Conservation (phyloP, 768 basidiomycete genomes). For the Termitomyces sp. region DNA sequence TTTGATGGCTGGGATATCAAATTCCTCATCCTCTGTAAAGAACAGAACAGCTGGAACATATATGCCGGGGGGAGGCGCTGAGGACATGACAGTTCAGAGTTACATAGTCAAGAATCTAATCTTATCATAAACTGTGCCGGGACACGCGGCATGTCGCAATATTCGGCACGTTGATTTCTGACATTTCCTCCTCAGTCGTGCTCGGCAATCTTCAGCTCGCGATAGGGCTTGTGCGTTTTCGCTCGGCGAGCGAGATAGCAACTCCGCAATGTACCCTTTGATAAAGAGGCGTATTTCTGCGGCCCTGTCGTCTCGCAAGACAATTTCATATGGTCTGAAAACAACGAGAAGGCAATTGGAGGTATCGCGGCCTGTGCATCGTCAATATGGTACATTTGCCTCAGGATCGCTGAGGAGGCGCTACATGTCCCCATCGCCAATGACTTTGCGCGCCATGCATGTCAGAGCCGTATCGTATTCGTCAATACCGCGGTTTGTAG, state of each 20-base stretch:
- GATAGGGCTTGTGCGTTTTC: not conserved
- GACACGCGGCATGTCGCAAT: constrained; percentile 9
- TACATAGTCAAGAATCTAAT: constrained; percentile 11
- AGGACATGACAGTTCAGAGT: constrained; percentile 13
- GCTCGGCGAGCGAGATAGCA: not conserved
- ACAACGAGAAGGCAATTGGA: constrained; percentile 29
- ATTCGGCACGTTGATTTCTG: constrained; percentile 4
- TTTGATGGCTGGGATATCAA: constrained; percentile 63
- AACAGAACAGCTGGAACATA: constrained; percentile 80
- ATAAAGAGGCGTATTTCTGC: constrained; percentile 13
- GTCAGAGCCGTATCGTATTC: constrained; percentile 78
- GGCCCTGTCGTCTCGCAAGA: constrained; percentile 30
- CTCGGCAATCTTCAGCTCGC: not conserved
- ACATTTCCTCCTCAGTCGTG: not conserved
- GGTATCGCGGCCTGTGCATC: constrained; percentile 40
- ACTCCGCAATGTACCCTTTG: constrained; percentile 12
- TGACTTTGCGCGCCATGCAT: constrained; percentile 59
- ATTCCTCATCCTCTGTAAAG: constrained; percentile 61
- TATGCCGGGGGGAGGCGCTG: constrained; percentile 58
- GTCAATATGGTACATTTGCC: constrained; percentile 54
- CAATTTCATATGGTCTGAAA: constrained; percentile 48
- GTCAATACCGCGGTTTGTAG: constrained; percentile 84
- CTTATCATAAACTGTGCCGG: constrained; percentile 11
- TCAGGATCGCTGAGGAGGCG: constrained; percentile 48
- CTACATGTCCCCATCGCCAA: constrained; percentile 35